These are phyloP conservation scores for Venturia oleaginea DNA, from an alignment of 2,329 filamentous ascomycete genomes.

Conservation along the genomic window DNA sequence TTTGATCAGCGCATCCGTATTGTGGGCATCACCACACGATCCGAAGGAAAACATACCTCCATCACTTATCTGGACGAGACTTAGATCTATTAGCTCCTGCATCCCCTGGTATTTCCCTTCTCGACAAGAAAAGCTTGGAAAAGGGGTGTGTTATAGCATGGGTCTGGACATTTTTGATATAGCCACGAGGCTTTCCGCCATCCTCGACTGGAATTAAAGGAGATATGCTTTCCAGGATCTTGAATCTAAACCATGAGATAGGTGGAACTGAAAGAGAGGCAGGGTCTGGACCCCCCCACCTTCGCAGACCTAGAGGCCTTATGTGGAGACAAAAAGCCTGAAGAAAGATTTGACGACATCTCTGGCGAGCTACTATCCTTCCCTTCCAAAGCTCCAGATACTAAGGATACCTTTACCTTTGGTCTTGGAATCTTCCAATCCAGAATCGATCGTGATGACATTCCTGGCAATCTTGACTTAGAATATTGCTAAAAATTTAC, in stretches of 20 bases:
- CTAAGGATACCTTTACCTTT: neutral
- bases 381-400: neutral
- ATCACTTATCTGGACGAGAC: neutral
- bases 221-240: too few species aligned
- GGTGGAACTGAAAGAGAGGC: neutral
- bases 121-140: too few species aligned
- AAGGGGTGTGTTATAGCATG: too few species aligned
- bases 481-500: neutral
- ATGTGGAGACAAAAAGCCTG: neutral
- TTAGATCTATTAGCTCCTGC: neutral
- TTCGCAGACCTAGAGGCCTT: neutral
- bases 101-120: neutral
- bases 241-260: neutral
- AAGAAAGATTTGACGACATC: neutral
- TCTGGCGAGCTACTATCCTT: neutral
- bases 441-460: neutral
- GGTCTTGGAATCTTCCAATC: neutral
- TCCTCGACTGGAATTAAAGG: too few species aligned
- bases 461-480: neutral
- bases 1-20: neutral
- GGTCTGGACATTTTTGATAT: too few species aligned
- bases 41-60: neutral
- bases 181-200: too few species aligned
- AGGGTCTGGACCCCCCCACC: neutral
- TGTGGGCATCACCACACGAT: neutral